Evolutionary conservation across 495 filamentous ascomycete genomes (phyloP), one percentile per base, ranked within the genome.

Genomic region (Lindgomyces ingoldianus): DNA sequence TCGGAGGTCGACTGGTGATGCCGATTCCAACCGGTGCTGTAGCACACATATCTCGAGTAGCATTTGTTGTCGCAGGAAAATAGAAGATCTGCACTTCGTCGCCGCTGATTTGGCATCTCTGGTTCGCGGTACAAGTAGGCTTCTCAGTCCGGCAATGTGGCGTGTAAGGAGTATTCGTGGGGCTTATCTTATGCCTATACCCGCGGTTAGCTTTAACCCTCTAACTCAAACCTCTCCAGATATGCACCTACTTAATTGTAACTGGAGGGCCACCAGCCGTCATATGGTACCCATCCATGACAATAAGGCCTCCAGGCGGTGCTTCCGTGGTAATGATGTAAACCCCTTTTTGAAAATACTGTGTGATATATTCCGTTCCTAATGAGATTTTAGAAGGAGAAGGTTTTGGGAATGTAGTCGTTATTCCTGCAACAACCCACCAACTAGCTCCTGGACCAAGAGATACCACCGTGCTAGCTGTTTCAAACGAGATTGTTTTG

Each of bases 61-160:
- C 62, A 24, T 65, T 65, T 21, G 62, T 59, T 29, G 49, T 42
- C 18, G 55, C 27, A 16, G 62, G 62, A 46, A 65, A 65, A 24
- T 53, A 65, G 47, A 59, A 65, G 0, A 65, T 25, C 24, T 50
- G n/a, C 24, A 65, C 62, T 29, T 25, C 45, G 19, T 53, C 55
- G 12, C 54, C 54, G 16, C 25, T 48, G 27, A 65, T 65, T 14
- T 44, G 30, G 24, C 62, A 65, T 22, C 47, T 16, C 33, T 57
- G 33, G 21, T 50, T 41, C 11, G 61, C 52, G 22, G 61, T 64
- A 24, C 61, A 64, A 3, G 61, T 64, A 1, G 61, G 61, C 18
- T 56, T 30, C 46, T 64, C 61, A 12, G 61, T 64, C 2, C 55
- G 44, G 42, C 61, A 64, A 25, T 64, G 61, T 6, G 61, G 61